Evolutionary conservation across 1,284 basidiomycete genomes (phyloP).

Genomic region (Rhodofomes roseus): DNA sequence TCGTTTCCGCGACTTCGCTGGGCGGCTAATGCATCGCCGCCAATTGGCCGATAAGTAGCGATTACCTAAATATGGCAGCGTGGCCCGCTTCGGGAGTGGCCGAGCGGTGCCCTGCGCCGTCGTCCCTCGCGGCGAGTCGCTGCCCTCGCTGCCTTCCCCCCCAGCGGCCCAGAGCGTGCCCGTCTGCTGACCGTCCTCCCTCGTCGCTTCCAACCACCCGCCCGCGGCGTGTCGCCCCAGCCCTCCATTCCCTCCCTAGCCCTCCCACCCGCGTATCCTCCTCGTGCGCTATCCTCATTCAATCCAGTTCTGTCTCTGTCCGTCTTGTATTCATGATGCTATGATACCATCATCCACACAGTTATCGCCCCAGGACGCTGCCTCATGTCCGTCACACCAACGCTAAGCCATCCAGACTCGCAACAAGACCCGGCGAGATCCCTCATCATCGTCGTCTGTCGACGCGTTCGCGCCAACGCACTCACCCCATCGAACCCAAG

Average conservation of each 20-base stretch:
- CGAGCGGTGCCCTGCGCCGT: too few relatives aligned
- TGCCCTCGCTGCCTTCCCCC: neutral
- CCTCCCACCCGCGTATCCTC: neutral
- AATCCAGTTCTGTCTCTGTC: neutral
- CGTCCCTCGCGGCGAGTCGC: neutral
- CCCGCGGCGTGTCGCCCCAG: conserved; percentile 11
- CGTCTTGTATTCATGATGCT: neutral
- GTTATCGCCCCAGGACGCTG: neutral
- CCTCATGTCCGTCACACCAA: neutral
- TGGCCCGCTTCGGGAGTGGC: neutral
- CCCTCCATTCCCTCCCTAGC: conserved; percentile 6
- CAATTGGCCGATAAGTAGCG: conserved; percentile 7
- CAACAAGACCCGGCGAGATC: neutral
- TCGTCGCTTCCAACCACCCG: neutral
- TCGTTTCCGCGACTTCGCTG: conserved; percentile 1
- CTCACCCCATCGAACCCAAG: neutral
- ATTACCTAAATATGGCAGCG: conserved; percentile 1
- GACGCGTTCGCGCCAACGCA: neutral
- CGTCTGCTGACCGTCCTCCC: conserved; percentile 1
- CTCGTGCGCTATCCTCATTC: conserved; percentile 4
- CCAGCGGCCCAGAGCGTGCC: neutral
- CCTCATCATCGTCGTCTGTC: neutral
- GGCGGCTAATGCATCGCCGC: neutral
- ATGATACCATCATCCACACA: neutral
- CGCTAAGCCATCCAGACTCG: neutral